A percentile compares a stretch with the other conserved stretches of the same genome.
Evolutionary conservation across 495 filamentous ascomycete genomes (phyloP).

Genomic region (Neurospora sp.): DNA sequence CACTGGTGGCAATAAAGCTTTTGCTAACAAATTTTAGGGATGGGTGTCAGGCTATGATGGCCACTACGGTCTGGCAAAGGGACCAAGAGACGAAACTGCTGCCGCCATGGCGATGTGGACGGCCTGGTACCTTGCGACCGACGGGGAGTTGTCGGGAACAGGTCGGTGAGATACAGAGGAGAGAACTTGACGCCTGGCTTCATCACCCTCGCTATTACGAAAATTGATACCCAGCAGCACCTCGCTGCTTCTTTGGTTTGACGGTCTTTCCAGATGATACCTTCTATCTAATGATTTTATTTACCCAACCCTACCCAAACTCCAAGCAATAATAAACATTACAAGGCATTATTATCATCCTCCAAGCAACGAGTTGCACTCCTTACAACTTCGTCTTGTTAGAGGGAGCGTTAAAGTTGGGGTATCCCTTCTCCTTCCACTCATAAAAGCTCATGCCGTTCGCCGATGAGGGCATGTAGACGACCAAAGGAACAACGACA

Average conservation of each 20-base stretch:
- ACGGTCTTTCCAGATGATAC: too few species aligned
- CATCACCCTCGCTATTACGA: background rate
- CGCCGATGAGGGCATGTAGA: slow-evolving; percentile 17
- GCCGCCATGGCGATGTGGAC: background rate
- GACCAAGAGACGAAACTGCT: background rate
- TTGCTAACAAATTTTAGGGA: background rate
- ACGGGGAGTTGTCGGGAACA: background rate
- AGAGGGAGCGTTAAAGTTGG: background rate
- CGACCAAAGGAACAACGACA: slow-evolving; percentile 19
- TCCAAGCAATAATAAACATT: background rate
- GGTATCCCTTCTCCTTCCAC: slow-evolving; percentile 17
- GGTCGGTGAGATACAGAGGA: background rate
- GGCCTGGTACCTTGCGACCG: background rate
- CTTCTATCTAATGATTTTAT: background rate
- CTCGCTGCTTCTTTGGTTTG: background rate
- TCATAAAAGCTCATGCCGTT: slow-evolving; percentile 17
- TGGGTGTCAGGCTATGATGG: background rate
- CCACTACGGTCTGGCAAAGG: background rate
- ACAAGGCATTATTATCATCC: background rate
- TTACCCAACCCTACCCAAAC: background rate
- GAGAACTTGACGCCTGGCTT: background rate
- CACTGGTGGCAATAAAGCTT: background rate
- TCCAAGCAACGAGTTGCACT: background rate
- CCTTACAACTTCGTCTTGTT: background rate
- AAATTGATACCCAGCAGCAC: background rate